Percentiles rank a stretch among this genome's conserved stretches.
Evolutionary conservation across 2,329 filamentous ascomycete genomes (phyloP).

Genomic region (Onygenales sp.): DNA sequence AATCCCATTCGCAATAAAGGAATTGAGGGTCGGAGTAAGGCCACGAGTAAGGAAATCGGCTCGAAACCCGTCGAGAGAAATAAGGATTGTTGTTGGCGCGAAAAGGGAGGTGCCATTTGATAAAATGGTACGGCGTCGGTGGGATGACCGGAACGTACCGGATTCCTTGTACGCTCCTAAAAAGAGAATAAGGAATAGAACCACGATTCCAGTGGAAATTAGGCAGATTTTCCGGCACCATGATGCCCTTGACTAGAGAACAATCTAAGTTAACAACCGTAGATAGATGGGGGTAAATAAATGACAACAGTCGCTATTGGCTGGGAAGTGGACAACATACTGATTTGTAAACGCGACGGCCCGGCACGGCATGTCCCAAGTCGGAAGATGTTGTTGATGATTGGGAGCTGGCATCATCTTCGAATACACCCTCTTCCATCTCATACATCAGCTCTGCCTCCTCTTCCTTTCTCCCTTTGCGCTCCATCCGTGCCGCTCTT

Average conservation of each 20-base stretch:
- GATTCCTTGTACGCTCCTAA: constrained; percentile 51
- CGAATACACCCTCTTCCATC: constrained; percentile 73
- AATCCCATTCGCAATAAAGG: constrained; percentile 71
- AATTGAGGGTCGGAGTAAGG: constrained; percentile 71
- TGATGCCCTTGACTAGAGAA: constrained; percentile 12
- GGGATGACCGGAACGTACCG: constrained; percentile 21
- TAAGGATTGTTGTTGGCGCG: constrained; percentile 81
- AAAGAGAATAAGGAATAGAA: constrained; percentile 47
- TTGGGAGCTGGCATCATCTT: constrained; percentile 55
- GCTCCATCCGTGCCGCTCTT: constrained; percentile 34
- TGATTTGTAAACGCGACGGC: constrained; percentile 21
- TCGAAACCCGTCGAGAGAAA: constrained; percentile 91
- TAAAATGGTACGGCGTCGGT: constrained; percentile 22
- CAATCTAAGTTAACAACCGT: neutral
- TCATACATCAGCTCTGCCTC: constrained; percentile 78
- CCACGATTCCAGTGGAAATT: constrained; percentile 36
- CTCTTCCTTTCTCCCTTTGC: constrained; percentile 38
- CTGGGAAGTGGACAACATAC: constrained; percentile 10
- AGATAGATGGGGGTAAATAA: neutral
- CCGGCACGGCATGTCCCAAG: constrained; percentile 34
- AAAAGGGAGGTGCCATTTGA: constrained; percentile 85
- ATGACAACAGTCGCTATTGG: neutral
- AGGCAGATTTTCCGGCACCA: constrained; percentile 25
- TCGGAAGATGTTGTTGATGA: constrained; percentile 51
- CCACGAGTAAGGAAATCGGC: constrained; percentile 82